These are phyloP conservation scores for Astrothelium subdiscretum DNA, from an alignment of 495 filamentous ascomycete species.

Conservation along the genomic window DNA sequence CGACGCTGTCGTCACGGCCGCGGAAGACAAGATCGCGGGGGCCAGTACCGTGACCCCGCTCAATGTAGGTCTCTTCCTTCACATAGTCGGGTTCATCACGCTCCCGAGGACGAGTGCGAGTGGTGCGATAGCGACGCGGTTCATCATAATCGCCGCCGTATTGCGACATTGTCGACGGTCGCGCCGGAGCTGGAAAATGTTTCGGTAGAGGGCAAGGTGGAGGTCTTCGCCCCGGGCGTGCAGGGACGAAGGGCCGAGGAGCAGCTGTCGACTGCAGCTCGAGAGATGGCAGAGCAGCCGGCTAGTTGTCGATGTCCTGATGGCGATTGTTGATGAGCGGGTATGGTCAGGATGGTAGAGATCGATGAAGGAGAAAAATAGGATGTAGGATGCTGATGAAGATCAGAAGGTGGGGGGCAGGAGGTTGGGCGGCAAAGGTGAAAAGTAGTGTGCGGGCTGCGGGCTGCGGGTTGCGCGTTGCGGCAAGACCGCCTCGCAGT, in stretches of 20 bases:
- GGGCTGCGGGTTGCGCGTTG: too few relatives aligned
- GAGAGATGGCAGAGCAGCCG: background rate
- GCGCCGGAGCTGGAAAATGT: background rate
- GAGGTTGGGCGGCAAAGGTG: background rate
- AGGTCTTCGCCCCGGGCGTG: background rate
- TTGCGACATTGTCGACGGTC: constrained; percentile 13
- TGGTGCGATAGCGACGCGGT: constrained; percentile 19
- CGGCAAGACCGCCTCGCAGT: too few relatives aligned
- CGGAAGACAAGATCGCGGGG: constrained; percentile 31
- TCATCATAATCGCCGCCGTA: constrained; percentile 18
- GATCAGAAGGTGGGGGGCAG: background rate
- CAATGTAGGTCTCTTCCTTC: constrained; percentile 29
- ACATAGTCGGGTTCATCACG: constrained; percentile 32
- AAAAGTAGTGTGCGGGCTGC: background rate
- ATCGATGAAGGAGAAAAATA: background rate
- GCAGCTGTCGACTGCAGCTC: background rate
- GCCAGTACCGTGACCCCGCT: constrained; percentile 27
- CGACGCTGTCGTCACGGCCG: constrained; percentile 31
- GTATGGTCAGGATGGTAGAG: background rate
- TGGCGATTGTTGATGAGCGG: background rate
- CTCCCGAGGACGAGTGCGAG: constrained; percentile 23
- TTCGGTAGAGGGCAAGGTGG: background rate
- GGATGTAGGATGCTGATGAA: background rate
- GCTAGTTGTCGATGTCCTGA: background rate
- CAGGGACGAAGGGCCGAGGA: background rate